Base-by-base conservation (phyloP, 306 rosid species). In the Quercus aquifolioides region DNA sequence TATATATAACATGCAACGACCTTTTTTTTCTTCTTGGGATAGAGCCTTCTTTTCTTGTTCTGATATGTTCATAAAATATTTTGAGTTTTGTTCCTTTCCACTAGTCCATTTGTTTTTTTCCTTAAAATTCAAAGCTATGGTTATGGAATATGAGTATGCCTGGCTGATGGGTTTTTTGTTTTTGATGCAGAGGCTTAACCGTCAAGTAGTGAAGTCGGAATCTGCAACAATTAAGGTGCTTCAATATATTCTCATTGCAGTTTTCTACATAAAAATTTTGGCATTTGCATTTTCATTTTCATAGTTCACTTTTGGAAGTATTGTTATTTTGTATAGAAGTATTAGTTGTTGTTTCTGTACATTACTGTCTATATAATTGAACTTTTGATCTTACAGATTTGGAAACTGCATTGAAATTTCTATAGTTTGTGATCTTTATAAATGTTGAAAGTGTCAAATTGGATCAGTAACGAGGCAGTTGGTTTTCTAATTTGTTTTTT, bases 201-300 rank as follows among this genome's bases (percentile, higher is more conserved):
- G 99, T 23, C 98, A 95, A 90, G 98, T 95, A 82, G 98, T 95
- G 72, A 95, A 92, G 79, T 91, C 98, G 23, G 99, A 95, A 78
- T 95, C 92, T 69, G 99, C 98, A 59, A 92, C 97, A 35, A 91
- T 95, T 69, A 95, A 88, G 99, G 99, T 95, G 86, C 70, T 20
- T 65, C 20, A 28, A 65, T 41, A 46, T 73, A 31, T 77, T 41
- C 49, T 60, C n/a, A 51, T 76, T 46, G 12, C n/a, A 56, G 26
- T 69, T 77, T 20, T 62, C 43, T 38, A 19, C 31, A 4, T 63
- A 51, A 51, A 21, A 55, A 35, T 73, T 74, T 21, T 64, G 25
- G 76, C 77, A 19, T 51, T 69, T 77, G 5, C 38, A 54, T 8
- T 23, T 33, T 26, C 6, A 11, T 55, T 25, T 70, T 69, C 59